Evolutionary conservation across 2,329 filamentous ascomycete genomes (phyloP).

Genomic region (Albifimbria verrucaria): DNA sequence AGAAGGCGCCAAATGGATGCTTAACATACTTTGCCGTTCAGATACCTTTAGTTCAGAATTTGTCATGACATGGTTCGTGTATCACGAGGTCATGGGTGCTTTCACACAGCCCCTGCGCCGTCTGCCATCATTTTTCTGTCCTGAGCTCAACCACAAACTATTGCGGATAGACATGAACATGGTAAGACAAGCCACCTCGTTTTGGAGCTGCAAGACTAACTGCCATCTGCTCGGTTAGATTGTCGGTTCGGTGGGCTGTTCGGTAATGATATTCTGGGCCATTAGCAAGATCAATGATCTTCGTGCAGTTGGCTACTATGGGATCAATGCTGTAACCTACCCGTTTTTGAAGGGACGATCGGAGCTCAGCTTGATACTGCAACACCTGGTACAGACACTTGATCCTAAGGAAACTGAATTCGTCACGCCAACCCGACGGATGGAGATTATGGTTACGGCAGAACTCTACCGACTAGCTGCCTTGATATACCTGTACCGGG

Average conservation of each 20-base stretch:
- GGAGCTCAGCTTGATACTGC: slow-evolving; percentile 7
- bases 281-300: slow-evolving; percentile 40
- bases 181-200: not conserved
- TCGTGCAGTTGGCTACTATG: slow-evolving; percentile 12
- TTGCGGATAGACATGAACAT: slow-evolving; percentile 4
- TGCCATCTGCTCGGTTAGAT: slow-evolving; percentile 28
- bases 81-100: slow-evolving; percentile 42
- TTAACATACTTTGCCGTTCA: slow-evolving; percentile 26
- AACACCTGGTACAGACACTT: slow-evolving; percentile 8
- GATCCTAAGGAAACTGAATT: slow-evolving; percentile 10
- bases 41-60: slow-evolving; percentile 31
- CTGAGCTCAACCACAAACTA: not conserved
- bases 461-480: slow-evolving; percentile 49
- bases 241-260: slow-evolving; percentile 44
- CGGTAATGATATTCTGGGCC: slow-evolving; percentile 40
- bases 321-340: slow-evolving; percentile 1
- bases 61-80: slow-evolving; percentile 43
- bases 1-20: slow-evolving; percentile 32
- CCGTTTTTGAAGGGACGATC: slow-evolving; percentile 16
- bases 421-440: slow-evolving; percentile 21
- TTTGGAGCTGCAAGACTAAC: not conserved
- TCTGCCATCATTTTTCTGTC: slow-evolving; percentile 2
- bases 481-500: slow-evolving; percentile 39
- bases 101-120: slow-evolving; percentile 33
- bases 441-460: slow-evolving; percentile 38